These are phyloP conservation scores for Boletus fagicola DNA, from an alignment of 768 basidiomycete genomes.

Conservation along the genomic window DNA sequence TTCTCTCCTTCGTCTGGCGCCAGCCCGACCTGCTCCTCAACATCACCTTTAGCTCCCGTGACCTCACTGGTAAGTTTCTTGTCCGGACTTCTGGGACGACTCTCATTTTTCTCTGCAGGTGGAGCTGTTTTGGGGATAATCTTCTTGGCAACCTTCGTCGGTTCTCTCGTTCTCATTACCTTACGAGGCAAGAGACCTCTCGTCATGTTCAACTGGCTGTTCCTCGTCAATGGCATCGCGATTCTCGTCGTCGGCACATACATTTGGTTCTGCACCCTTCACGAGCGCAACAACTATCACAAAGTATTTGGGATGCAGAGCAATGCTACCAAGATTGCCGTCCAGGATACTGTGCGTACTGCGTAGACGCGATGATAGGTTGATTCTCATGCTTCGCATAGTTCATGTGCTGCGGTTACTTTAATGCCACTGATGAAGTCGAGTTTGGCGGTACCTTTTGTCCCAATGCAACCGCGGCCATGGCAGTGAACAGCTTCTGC, in stretches of 20 bases:
- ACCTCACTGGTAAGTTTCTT: slow-evolving; percentile 53
- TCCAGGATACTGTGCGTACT: slow-evolving; percentile 81
- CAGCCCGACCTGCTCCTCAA: slow-evolving; percentile 68
- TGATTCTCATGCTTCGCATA: slow-evolving; percentile 29
- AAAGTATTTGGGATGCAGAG: slow-evolving; percentile 50
- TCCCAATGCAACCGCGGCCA: slow-evolving; percentile 38
- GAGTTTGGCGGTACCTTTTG: slow-evolving; percentile 65
- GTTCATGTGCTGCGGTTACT: slow-evolving; percentile 87
- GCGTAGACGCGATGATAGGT: slow-evolving; percentile 16
- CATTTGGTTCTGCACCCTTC: slow-evolving; percentile 81
- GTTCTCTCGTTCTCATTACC: slow-evolving; percentile 70
- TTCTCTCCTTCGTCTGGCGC: slow-evolving; percentile 71
- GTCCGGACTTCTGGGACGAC: neutral
- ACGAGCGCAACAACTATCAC: slow-evolving; percentile 68
- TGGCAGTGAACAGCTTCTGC: slow-evolving; percentile 55
- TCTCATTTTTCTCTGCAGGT: slow-evolving; percentile 40
- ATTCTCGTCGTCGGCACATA: slow-evolving; percentile 65
- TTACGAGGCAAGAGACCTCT: slow-evolving; percentile 70
- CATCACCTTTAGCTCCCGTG: slow-evolving; percentile 56
- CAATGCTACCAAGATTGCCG: slow-evolving; percentile 44
- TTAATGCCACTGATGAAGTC: slow-evolving; percentile 57
- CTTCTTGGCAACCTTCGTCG: slow-evolving; percentile 61
- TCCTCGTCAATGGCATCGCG: slow-evolving; percentile 60
- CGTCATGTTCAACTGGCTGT: slow-evolving; percentile 71
- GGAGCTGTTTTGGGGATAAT: slow-evolving; percentile 68